These are phyloP conservation scores for Erysimum cheiri DNA, from an alignment of 441 rosid genomes.

Conservation along the genomic window DNA sequence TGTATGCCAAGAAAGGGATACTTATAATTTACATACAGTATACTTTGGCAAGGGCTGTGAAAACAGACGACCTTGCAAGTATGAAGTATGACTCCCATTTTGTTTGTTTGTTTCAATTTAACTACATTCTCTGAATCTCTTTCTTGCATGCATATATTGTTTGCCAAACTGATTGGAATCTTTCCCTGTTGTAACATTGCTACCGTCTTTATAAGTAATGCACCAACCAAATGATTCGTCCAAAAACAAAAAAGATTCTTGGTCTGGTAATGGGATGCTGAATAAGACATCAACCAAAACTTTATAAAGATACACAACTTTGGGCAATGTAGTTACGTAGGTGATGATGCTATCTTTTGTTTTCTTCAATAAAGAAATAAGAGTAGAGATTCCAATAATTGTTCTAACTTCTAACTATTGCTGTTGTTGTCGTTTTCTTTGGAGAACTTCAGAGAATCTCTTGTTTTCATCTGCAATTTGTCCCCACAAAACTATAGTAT, in stretches of 20 bases:
- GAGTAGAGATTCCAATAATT: constrained; percentile 41
- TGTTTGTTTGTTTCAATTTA: constrained; percentile 23
- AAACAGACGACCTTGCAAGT: background rate
- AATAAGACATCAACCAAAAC: constrained; percentile 29
- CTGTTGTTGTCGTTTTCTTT: constrained; percentile 31
- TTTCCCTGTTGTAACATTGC: constrained; percentile 13
- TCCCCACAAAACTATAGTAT: constrained; percentile 26
- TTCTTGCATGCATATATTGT: constrained; percentile 16
- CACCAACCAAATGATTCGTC: constrained; percentile 30
- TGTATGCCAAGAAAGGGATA: constrained; percentile 23
- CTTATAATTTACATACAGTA: constrained; percentile 6
- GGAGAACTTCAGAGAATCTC: constrained; percentile 20
- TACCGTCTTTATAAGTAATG: constrained; percentile 8
- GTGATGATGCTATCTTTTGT: constrained; percentile 38
- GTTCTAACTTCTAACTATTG: constrained; percentile 24
- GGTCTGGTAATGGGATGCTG: constrained; percentile 31
- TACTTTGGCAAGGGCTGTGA: constrained; percentile 1
- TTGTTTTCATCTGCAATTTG: constrained; percentile 6
- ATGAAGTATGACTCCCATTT: constrained; percentile 20
- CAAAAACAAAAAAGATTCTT: background rate
- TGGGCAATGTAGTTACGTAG: constrained; percentile 37
- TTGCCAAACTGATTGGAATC: constrained; percentile 14
- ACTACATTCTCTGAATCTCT: too few relatives aligned
- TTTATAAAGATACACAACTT: constrained; percentile 18
- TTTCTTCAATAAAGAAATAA: constrained; percentile 24